Base-by-base conservation (phyloP, 768 basidiomycete genomes). In the Boletus vermiculosoides region DNA sequence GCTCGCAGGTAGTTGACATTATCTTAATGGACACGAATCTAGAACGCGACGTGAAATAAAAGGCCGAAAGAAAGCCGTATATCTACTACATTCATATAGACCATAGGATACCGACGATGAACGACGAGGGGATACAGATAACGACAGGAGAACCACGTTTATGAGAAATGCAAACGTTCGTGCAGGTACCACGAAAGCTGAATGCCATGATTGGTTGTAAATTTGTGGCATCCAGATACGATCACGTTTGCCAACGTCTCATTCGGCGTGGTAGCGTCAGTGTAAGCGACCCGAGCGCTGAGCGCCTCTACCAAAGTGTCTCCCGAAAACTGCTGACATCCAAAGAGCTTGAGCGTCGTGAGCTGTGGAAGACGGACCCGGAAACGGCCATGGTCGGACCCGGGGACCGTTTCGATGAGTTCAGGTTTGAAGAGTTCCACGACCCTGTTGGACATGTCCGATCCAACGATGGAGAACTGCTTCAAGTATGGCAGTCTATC, bases 371-470 rank as follows among this genome's bases (percentile, higher is more conserved):
- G 69, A 31, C 86, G 77, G 49, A 87, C 64, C 10, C 70, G 73
- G 50, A 71, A 67, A 23, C 46, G 57, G 45, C 28, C 59, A 31
- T 61, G 37, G 34, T 41, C 15, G 31, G 53, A 46, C 50, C 63
- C 61, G 15, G 56, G 45, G 11, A 44, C 36, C n/a, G 54, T 39
- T 34, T 31, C 50, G 1, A 58, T 16, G 25, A 45, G 52, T 59
- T 58, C 71, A 15, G 86, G 86, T 42, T 74, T 76, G 23, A 92
- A 74, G 58, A 89, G 74, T 33, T 73, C 70, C 41, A 91, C 76
- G 56, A 91, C 90, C 40, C 74, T 82, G 72, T 91, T 78, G 28
- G 87, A 87, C 89, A 91, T 87, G 69, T 92, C 90, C 10, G 88
- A 90, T 23, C 86, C 89, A 54, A 86, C 83, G 62, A 92, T 90